A percentile compares a stretch with the other conserved stretches of the same genome.
These are phyloP conservation scores for Fusarium sublunatum DNA, from an alignment of 2,329 filamentous ascomycete species.

Conservation along the genomic window DNA sequence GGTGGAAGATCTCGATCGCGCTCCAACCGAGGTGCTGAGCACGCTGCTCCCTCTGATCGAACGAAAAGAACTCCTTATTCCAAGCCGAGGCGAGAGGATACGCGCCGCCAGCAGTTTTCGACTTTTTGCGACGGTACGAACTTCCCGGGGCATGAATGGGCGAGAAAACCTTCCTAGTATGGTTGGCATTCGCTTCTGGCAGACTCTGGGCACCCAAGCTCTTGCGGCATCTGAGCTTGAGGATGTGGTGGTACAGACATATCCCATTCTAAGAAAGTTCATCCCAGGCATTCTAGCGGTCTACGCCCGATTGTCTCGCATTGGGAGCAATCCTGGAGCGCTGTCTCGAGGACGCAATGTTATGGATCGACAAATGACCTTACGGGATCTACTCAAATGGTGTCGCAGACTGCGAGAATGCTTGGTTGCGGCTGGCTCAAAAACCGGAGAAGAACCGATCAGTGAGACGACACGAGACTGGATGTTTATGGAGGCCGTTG, in stretches of 20 bases:
- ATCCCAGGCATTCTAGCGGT: slow-evolving; percentile 69
- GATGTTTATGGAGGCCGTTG: slow-evolving; percentile 93
- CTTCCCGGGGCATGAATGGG: slow-evolving; percentile 74
- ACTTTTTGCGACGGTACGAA: slow-evolving; percentile 91
- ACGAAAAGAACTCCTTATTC: slow-evolving; percentile 88
- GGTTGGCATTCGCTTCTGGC: slow-evolving; percentile 89
- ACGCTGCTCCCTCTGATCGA: slow-evolving; percentile 93
- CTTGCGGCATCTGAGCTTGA: slow-evolving; percentile 77
- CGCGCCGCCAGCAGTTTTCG: slow-evolving; percentile 86
- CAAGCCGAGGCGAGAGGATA: slow-evolving; percentile 87
- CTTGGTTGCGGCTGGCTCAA: slow-evolving; percentile 69
- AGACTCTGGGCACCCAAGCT: slow-evolving; percentile 74
- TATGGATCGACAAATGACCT: slow-evolving; percentile 67
- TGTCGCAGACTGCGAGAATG: slow-evolving; percentile 79
- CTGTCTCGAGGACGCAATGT: slow-evolving; percentile 55
- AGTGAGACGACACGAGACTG: slow-evolving; percentile 79
- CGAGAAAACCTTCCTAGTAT: slow-evolving; percentile 76
- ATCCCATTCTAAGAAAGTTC: slow-evolving; percentile 75
- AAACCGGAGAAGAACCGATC: slow-evolving; percentile 75
- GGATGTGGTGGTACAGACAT: slow-evolving; percentile 76
- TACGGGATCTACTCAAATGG: slow-evolving; percentile 91
- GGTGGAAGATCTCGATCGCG: slow-evolving; percentile 95
- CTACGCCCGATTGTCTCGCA: slow-evolving; percentile 63
- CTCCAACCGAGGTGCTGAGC: slow-evolving; percentile 94
- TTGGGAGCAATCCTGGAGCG: slow-evolving; percentile 59